phyloP scores from a whole-genome alignment of 345 rosid genomes.

The Corchorus olitorius region DNA sequence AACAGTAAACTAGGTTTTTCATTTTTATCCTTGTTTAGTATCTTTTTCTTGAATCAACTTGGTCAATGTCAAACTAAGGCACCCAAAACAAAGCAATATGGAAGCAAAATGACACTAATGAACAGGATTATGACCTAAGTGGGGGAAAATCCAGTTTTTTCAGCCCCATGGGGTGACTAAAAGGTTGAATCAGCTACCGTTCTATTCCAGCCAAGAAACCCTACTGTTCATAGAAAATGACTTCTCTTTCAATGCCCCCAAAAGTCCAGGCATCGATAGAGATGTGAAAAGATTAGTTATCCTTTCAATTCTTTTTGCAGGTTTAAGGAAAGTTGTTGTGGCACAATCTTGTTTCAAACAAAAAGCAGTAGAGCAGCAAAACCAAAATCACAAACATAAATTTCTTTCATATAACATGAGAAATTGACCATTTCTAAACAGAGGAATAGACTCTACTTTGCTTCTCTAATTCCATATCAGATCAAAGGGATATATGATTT shows the following conservation, averaged over 20 bases:
- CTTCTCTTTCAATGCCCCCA: slow-evolving; percentile 42
- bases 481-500: slow-evolving; percentile 20
- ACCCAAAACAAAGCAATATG: not conserved
- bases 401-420: slow-evolving; percentile 29
- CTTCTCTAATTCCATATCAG: slow-evolving; percentile 21
- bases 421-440: slow-evolving; percentile 41
- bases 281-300: slow-evolving; percentile 36
- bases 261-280: slow-evolving; percentile 39
- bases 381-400: slow-evolving; percentile 19
- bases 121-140: not conserved
- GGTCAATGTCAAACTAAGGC: not conserved
- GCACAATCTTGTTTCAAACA: slow-evolving; percentile 21
- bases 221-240: slow-evolving; percentile 66
- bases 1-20: not conserved
- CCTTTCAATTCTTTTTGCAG: slow-evolving; percentile 50
- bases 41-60: not conserved
- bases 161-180: slow-evolving; percentile 28
- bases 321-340: slow-evolving; percentile 37
- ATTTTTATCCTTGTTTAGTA: not conserved
- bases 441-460: slow-evolving; percentile 18
- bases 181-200: slow-evolving; percentile 18
- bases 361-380: slow-evolving; percentile 31
- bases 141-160: slow-evolving; percentile 28
- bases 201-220: slow-evolving; percentile 32
- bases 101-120: not conserved